A percentile compares a stretch with the other conserved stretches of the same genome.
Conservation (phyloP, 441 rosid genomes). For the Jatropha podagrica region DNA sequence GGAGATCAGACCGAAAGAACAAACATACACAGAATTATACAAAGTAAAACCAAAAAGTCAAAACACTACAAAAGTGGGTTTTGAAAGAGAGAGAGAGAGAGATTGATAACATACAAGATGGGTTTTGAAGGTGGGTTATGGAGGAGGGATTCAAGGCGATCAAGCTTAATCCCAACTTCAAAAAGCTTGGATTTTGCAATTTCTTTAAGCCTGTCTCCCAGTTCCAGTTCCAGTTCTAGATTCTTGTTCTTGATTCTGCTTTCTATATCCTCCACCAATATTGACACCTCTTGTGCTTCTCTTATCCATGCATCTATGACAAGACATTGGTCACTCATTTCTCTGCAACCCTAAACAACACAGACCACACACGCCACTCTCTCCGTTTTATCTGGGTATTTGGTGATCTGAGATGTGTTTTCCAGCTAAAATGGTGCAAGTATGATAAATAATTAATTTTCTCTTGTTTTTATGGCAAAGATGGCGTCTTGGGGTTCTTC, state of each 20-base stretch:
- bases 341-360: conserved; percentile 2
- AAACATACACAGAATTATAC: background rate
- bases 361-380: background rate
- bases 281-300: conserved; percentile 49
- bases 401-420: background rate
- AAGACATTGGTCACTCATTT: conserved; percentile 29
- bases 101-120: conserved; percentile 33
- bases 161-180: conserved; percentile 49
- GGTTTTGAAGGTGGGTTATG: conserved; percentile 54
- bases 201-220: conserved; percentile 21
- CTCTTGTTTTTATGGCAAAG: background rate
- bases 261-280: conserved; percentile 43
- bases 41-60: background rate
- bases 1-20: background rate
- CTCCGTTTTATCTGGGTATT: background rate
- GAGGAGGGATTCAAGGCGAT: conserved; percentile 56
- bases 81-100: background rate
- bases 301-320: conserved; percentile 46
- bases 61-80: background rate
- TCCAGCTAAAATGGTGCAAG: background rate
- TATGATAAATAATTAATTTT: too few relatives aligned
- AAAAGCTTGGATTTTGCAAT: conserved; percentile 40
- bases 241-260: conserved; percentile 29
- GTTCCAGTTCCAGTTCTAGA: background rate
- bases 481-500: background rate